Conservation (phyloP, 768 basidiomycete species). For the Boletus speciosus region DNA sequence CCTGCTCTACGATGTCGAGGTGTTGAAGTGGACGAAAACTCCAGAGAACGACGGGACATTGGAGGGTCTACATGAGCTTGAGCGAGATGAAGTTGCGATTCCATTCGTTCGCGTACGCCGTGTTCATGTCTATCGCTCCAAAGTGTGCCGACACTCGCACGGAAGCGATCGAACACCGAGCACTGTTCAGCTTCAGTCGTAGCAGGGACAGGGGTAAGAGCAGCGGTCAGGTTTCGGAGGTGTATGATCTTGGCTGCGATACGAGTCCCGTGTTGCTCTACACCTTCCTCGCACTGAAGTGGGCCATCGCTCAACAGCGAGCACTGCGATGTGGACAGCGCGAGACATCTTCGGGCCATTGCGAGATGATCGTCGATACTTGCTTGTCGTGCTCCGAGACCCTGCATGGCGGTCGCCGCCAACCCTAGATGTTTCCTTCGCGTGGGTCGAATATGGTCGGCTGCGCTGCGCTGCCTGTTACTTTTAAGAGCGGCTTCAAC, state of each 20-base stretch:
- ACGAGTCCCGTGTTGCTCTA: constrained; percentile 10
- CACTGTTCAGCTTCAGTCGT: constrained; percentile 16
- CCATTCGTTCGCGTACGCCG: constrained; percentile 1
- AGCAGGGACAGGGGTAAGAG: constrained; percentile 22
- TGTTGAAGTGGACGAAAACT: constrained; percentile 5
- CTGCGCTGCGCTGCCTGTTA: not conserved
- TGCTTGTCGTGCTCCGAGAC: constrained; percentile 14
- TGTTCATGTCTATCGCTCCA: constrained; percentile 17
- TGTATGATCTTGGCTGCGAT: constrained; percentile 23
- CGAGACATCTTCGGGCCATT: constrained; percentile 14
- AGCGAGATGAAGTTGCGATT: constrained; percentile 1
- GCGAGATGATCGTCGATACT: constrained; percentile 22
- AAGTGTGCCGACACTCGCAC: constrained; percentile 16
- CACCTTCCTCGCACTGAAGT: not conserved
- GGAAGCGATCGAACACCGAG: constrained; percentile 19
- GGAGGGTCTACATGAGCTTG: constrained; percentile 5
- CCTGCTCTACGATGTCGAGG: constrained; percentile 17
- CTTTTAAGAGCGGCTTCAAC: not conserved
- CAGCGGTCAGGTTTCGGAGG: constrained; percentile 16
- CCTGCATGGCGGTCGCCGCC: not conserved
- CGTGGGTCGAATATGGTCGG: not conserved
- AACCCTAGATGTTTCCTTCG: not conserved
- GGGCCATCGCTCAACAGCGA: not conserved
- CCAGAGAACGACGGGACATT: constrained; percentile 4
- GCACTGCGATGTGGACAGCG: not conserved